phyloP scores from a whole-genome alignment of 176 grass and related monocot genomes.

The Triticum aestivum region DNA sequence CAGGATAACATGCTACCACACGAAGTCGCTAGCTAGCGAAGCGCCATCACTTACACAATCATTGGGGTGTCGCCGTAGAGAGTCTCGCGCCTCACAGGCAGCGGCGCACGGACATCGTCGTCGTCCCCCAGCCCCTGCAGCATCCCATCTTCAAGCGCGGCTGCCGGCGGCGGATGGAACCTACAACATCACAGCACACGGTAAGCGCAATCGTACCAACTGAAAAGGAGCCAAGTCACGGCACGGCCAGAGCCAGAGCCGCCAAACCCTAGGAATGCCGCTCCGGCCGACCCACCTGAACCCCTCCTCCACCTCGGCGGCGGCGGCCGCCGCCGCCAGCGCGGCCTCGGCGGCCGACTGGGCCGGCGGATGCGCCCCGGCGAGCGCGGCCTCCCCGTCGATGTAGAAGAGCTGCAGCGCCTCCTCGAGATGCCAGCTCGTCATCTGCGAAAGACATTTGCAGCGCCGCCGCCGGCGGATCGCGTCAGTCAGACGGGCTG shows the following conservation, averaged over 20 bases:
- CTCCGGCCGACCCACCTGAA: conserved; percentile 2
- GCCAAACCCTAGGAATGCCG: conserved; percentile 30
- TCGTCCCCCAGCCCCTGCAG: conserved; percentile 45
- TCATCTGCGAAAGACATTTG: conserved; percentile 46
- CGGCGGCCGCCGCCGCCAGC: conserved; percentile 1
- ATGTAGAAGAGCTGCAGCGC: conserved; percentile 91
- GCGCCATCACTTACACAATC: conserved; percentile 33
- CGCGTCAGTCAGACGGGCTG: not conserved
- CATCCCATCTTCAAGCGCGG: conserved; percentile 47
- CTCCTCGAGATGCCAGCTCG: conserved; percentile 89
- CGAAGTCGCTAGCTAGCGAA: not conserved
- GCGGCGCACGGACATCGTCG: conserved; percentile 73
- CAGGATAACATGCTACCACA: not conserved
- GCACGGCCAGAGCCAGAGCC: not conserved
- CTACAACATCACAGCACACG: conserved; percentile 10
- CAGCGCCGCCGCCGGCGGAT: not conserved
- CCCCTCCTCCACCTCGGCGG: conserved; percentile 34
- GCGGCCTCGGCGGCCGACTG: not conserved
- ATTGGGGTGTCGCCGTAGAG: conserved; percentile 68
- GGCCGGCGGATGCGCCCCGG: conserved; percentile 3
- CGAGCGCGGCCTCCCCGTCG: conserved; percentile 57
- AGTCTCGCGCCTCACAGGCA: conserved; percentile 84
- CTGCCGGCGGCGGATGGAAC: conserved; percentile 44
- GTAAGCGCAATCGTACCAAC: not conserved
- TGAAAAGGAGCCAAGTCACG: not conserved